These are phyloP conservation scores for Yarrowia osloensis DNA, from an alignment of 805 yeast species.

Conservation along the genomic window DNA sequence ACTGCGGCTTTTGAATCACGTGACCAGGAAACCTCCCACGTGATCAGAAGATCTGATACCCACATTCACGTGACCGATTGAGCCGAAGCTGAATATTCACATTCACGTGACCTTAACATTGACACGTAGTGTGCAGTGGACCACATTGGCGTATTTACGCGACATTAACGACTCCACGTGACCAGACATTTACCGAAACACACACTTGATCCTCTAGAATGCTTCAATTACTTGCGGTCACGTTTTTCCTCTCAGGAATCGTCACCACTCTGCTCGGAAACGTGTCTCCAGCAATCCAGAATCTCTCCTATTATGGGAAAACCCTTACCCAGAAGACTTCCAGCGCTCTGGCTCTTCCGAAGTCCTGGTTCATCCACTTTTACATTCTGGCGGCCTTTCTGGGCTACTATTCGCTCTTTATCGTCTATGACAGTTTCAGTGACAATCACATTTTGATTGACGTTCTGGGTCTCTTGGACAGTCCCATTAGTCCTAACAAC, in stretches of 20 bases:
- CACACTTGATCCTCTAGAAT: not conserved
- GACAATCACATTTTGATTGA: not conserved
- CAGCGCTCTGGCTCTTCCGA: not conserved
- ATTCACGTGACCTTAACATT: not conserved
- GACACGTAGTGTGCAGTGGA: too few species aligned
- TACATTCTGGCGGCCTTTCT: slow-evolving; percentile 17
- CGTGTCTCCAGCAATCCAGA: not conserved
- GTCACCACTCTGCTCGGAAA: slow-evolving; percentile 1
- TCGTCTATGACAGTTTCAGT: not conserved
- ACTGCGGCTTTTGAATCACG: too few species aligned
- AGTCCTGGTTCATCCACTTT: slow-evolving; percentile 19
- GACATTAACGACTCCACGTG: not conserved
- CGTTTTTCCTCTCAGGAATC: slow-evolving; percentile 1
- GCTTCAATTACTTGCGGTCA: slow-evolving; percentile 4
- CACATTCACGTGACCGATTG: not conserved
- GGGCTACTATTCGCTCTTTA: not conserved
- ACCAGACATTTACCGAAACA: not conserved
- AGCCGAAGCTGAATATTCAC: not conserved
- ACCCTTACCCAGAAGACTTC: not conserved
- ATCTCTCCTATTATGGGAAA: slow-evolving; percentile 1
- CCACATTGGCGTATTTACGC: too few species aligned
- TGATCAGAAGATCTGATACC: too few species aligned
- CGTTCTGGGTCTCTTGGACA: not conserved
- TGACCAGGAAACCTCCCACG: too few species aligned
- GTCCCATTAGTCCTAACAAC: not conserved